Base-by-base conservation (phyloP, 148 eudicot species). In the Amaranthus hypochondriacus region DNA sequence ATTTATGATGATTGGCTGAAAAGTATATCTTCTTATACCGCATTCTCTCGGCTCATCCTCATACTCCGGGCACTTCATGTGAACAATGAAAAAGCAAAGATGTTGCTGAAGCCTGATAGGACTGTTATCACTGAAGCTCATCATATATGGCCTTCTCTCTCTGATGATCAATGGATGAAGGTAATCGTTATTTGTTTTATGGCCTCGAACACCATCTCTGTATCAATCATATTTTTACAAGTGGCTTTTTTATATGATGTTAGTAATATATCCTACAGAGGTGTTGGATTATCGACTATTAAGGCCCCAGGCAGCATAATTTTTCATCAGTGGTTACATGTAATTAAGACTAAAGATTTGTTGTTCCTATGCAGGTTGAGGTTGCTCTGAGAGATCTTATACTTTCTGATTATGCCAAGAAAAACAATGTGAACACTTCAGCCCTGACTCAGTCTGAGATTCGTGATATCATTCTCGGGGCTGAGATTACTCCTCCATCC, bases 81-180 rank as follows among this genome's bases (percentile, higher is more conserved):
- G 60, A 96, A 96, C 83, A 96, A 96, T 79, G 99, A 96, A 88
- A 96, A 96, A 80, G 99, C 99, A 4, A 96, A 96, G 73, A 96
- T 96, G 99, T 77, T 96, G 83, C 78, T 96, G 64, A 96, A 96
- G 84, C 99, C 99, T 53, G 99, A 96, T 70, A 90, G 96, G 78
- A 90, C 99, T 21, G 86, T 96, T 80, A 82, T 92, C 50, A 96
- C 99, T 6, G 97, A 96, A 80, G 91, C 99, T 57, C 99, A 96
- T 75, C 99, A 96, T 72, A 96, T 96, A 57, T 96, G 97, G 99
- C 99, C 99, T 56, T 90, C 96, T 65, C 91, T 96, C 68, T 74
- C 86, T n/a, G 97, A 96, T 83, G 99, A 96, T 73, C 99, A 92
- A 68, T 96, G 99, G 97, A 86, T 92, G 92, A 96, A 96, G 99